Base-by-base conservation (phyloP, 2,329 filamentous ascomycete species). In the Sordariomycetes sp. region DNA sequence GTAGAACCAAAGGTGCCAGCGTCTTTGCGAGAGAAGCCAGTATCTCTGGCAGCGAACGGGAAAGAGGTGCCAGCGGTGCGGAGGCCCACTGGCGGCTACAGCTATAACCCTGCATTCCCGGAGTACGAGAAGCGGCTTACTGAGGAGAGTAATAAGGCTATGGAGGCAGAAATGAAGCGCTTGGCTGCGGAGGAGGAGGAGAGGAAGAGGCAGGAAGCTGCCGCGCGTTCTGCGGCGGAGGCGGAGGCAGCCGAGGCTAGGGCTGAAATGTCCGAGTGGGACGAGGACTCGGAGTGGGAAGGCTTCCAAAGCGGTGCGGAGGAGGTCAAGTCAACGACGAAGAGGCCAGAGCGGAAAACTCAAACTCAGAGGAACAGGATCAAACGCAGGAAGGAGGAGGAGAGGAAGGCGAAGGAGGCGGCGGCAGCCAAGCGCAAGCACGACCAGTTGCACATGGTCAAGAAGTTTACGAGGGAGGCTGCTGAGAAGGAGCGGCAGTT, bases 281-380 rank as follows among this genome's bases (percentile, higher is more conserved):
- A 95, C 59, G 88, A 92, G 64, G 91, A 96, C 67, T 94, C 88
- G 53, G 90, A 89, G 15, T 96, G 90, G 90, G 92, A 91, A 69
- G 88, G 88, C 0, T 83, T 90, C 62, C 86, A 96, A 73, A 96
- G 89, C 67, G 90, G 89, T 58, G 81, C 79, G 10, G 86, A 90
- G 63, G 86, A 89, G 35, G 65, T 60, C 22, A 84, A 81, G 65
- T 80, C 81, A 60, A 65, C 63, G 10, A 62, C 62, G 48, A 96
- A 95, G 74, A 78, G 85, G 59, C 86, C 89, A 2, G 81, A 89
- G 70, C 80, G 92, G 65, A 97, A 97, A 76, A 95, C 90, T 2
- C 87, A 85, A 55, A 78, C 83, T 1, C 89, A 97, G 71, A 79
- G 90, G 60, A 97, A 97, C 74, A 90, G 86, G 69, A 85, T 88